Percentiles rank a stretch among this genome's conserved stretches.
phyloP scores from a whole-genome alignment of 108 stramenopile genomes.

The Cyclotella choctawhatcheeana region DNA sequence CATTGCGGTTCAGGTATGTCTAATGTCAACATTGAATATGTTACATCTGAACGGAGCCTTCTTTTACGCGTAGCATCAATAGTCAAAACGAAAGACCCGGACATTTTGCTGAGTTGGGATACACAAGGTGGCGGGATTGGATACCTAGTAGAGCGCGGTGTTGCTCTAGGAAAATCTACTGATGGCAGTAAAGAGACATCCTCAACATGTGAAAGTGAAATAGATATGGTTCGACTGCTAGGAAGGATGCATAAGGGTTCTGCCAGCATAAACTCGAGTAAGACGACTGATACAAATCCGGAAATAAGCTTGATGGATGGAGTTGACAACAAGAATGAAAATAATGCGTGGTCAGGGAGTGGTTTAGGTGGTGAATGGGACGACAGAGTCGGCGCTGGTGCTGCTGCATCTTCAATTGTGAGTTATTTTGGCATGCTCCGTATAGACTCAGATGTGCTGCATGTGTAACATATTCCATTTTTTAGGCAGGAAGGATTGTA shows the following conservation, averaged over 20 bases:
- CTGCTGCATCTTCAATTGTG: conserved; percentile 85
- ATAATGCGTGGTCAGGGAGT: conserved; percentile 71
- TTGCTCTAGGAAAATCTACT: conserved; percentile 47
- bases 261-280: background rate
- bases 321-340: conserved; percentile 26
- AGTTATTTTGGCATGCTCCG: too few relatives aligned
- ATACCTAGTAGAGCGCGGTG: conserved; percentile 81
- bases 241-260: conserved; percentile 67
- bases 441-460: too few relatives aligned
- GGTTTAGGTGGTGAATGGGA: conserved; percentile 89
- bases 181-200: conserved; percentile 27
- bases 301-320: conserved; percentile 18
- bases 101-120: conserved; percentile 87
- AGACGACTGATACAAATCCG: conserved; percentile 3
- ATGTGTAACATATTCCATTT: too few relatives aligned
- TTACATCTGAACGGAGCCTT: conserved; percentile 64
- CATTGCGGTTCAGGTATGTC: conserved; percentile 48
- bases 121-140: conserved; percentile 85
- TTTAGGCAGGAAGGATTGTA: conserved; percentile 75
- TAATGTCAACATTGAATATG: conserved; percentile 54
- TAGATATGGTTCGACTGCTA: conserved; percentile 82
- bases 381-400: conserved; percentile 88
- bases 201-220: conserved; percentile 17
- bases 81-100: conserved; percentile 80
- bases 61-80: conserved; percentile 71